Conservation (phyloP, 805 yeast genomes). For the Myxozyma neglecta region DNA sequence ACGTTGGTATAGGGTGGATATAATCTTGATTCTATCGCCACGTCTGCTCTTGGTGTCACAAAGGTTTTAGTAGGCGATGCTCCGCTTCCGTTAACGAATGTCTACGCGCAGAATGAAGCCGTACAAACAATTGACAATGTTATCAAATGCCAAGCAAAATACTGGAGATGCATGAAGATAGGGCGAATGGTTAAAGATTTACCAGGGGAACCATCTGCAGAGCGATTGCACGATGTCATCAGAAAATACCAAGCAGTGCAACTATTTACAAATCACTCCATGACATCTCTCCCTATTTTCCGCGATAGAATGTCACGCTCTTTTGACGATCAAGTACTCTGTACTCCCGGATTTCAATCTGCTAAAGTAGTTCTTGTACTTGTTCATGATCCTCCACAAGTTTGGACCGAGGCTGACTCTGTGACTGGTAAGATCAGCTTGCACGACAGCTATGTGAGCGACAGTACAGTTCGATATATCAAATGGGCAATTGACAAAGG, state of each 20-base stretch:
- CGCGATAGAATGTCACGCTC: slow-evolving; percentile 49
- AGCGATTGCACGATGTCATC: slow-evolving; percentile 64
- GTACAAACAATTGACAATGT: slow-evolving; percentile 81
- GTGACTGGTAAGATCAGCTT: slow-evolving; percentile 75
- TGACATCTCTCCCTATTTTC: slow-evolving; percentile 67
- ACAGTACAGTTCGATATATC: slow-evolving; percentile 67
- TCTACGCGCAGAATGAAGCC: slow-evolving; percentile 72
- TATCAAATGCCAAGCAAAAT: slow-evolving; percentile 71
- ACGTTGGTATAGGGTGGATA: slow-evolving; percentile 68
- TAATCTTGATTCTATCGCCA: slow-evolving; percentile 85
- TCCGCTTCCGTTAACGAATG: slow-evolving; percentile 68
- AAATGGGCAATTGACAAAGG: slow-evolving; percentile 63
- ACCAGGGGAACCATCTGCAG: slow-evolving; percentile 28
- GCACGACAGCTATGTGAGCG: slow-evolving; percentile 69
- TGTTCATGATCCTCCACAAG: slow-evolving; percentile 87
- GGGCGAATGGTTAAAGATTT: slow-evolving; percentile 47
- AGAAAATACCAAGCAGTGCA: slow-evolving; percentile 64
- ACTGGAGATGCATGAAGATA: slow-evolving; percentile 82
- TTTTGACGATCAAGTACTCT: slow-evolving; percentile 62
- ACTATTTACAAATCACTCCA: slow-evolving; percentile 54
- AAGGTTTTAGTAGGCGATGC: slow-evolving; percentile 93
- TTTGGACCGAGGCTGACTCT: slow-evolving; percentile 86
- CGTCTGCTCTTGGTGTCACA: slow-evolving; percentile 87
- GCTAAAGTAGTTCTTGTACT: slow-evolving; percentile 65
- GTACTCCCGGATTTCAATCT: slow-evolving; percentile 63